phyloP scores from a whole-genome alignment of 768 basidiomycete genomes.

The Cystobasidium ongulense region DNA sequence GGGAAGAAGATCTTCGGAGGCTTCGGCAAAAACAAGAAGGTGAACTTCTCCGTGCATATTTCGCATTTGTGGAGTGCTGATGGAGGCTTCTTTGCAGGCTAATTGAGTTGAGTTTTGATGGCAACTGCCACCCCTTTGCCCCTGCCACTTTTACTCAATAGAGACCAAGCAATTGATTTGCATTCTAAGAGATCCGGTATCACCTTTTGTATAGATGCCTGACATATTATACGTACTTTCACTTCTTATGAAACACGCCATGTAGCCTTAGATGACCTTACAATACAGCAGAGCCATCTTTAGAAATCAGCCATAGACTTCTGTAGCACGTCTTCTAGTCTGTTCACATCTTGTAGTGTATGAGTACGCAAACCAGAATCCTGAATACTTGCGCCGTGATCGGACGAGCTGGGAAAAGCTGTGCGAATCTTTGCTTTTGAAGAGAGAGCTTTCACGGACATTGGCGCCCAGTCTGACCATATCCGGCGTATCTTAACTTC shows the following conservation, averaged over 20 bases:
- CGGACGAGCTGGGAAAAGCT: not conserved
- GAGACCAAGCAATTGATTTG: too few species aligned
- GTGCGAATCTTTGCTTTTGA: not conserved
- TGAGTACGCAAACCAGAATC: not conserved
- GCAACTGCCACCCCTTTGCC: too few species aligned
- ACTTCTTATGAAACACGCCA: not conserved
- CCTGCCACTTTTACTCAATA: too few species aligned
- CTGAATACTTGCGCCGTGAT: not conserved
- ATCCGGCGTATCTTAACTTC: slow-evolving; percentile 45
- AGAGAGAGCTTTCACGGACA: slow-evolving; percentile 47
- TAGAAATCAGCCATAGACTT: not conserved
- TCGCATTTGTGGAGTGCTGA: too few species aligned
- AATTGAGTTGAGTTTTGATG: too few species aligned
- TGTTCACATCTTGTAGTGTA: not conserved
- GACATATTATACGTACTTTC: too few species aligned
- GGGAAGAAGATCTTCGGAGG: not conserved
- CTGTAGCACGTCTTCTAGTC: not conserved
- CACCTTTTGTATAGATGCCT: too few species aligned
- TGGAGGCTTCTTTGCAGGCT: too few species aligned
- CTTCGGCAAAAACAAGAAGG: not conserved
- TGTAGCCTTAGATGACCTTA: not conserved
- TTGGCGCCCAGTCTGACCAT: slow-evolving; percentile 45
- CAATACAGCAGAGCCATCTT: not conserved
- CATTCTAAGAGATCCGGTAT: not conserved
- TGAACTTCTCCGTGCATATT: not conserved